Evolutionary conservation across 1,139 yeast species (phyloP), one percentile per base, ranked within the genome.

Genomic region (Zygosaccharomyces sapae): DNA sequence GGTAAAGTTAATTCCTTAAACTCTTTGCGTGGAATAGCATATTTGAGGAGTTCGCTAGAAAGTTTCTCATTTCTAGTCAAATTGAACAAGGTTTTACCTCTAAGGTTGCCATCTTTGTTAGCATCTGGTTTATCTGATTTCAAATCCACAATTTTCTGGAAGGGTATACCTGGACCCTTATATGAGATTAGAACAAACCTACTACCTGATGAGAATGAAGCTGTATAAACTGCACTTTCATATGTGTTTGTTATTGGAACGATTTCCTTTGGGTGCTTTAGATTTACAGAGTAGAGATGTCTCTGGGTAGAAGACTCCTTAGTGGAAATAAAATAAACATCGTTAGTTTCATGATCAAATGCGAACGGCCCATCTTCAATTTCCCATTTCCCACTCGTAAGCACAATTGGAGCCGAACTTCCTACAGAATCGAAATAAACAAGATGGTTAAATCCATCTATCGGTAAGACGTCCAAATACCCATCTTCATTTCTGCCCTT

Each of bases 381-480:
- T 57, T 85, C 95, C 89, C 89, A 88, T 0, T 75, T 69, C 13
- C 84, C 83, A 0, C 71, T 55, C 0, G 95, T 83, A 44, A 88
- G 66, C 12, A 81, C 52, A 12, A 61, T 65, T 5, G 85, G 86
- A 10, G 68, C 68, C 0, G 75, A 53, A 2, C 80, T 62, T 9
- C 70, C 69, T 1, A 83, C 75, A 8, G 79, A 75, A 5, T 80
- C 72, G 59, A 79, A 92, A 55, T 82, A 77, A 0, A 84, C 96
- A 47, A 92, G 69, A 58, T 87, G 95, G 51, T 81, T 81, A 57
- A 68, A 77, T 1, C 86, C 83, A 47, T 81, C 75, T 6, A 74
- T 70, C 2, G 87, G 83, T 8, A 85, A 71, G 3, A 81, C 75
- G 62, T 92, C 98, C 45, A 92, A 71, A 62, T 90, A 92, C 1